A percentile compares a stretch with the other conserved stretches of the same genome.
These are phyloP conservation scores for Mucor ambiguus DNA, from an alignment of 371 early-diverging fungal genomes.

Conservation along the genomic window DNA sequence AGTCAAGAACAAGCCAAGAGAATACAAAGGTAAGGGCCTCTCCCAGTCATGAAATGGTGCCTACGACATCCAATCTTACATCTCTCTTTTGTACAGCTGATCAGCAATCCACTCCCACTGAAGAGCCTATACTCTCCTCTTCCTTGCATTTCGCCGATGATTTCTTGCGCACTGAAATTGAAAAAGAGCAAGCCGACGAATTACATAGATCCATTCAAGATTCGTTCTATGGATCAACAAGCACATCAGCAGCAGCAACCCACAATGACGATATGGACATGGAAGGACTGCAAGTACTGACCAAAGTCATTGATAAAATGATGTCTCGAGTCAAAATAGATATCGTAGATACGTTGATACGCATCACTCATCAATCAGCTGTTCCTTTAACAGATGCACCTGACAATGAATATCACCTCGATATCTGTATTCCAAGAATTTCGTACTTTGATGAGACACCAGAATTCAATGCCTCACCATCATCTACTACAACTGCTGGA, in stretches of 20 bases:
- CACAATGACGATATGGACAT: conserved; percentile 36
- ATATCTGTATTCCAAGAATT: conserved; percentile 57
- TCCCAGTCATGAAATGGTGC: too few species aligned
- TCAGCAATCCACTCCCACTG: conserved; percentile 15
- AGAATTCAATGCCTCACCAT: conserved; percentile 34
- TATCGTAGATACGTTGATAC: conserved; percentile 53
- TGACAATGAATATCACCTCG: conserved; percentile 53
- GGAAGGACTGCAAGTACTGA: conserved; percentile 69
- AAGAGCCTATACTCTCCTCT: conserved; percentile 75
- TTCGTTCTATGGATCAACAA: conserved; percentile 38
- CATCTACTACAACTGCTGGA: conserved; percentile 3
- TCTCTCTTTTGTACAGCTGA: neutral
- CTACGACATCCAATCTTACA: too few species aligned
- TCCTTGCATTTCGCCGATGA: conserved; percentile 88
- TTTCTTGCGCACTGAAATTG: conserved; percentile 72
- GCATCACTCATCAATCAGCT: conserved; percentile 57
- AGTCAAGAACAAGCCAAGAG: conserved; percentile 44
- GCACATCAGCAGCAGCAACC: neutral
- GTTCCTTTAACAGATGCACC: conserved; percentile 21
- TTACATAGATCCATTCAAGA: conserved; percentile 60
- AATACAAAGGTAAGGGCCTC: conserved; percentile 18
- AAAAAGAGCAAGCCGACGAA: conserved; percentile 56
- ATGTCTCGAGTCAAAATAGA: conserved; percentile 64
- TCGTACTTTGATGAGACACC: conserved; percentile 68
- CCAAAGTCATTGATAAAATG: conserved; percentile 72